Evolutionary conservation across 2,329 filamentous ascomycete species (phyloP).

Genomic region (Neofusicoccum kwambonambiense): DNA sequence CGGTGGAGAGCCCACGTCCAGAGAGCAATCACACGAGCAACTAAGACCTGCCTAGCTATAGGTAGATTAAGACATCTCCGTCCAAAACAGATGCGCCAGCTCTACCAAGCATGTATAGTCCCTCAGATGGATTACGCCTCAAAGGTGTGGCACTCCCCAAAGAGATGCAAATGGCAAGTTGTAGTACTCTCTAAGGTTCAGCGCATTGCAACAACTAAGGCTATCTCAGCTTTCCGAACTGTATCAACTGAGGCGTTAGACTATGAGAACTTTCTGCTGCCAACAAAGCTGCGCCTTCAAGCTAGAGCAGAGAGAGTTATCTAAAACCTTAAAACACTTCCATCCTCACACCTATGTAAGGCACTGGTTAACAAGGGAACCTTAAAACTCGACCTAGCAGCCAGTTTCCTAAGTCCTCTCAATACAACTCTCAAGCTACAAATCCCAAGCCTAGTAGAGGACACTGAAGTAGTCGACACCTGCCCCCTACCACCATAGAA

Average conservation of each 20-base stretch:
- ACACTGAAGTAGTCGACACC: neutral
- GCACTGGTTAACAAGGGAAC: neutral
- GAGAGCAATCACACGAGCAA: conserved; percentile 22
- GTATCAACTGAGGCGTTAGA: neutral
- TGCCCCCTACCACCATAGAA: neutral
- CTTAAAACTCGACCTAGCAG: neutral
- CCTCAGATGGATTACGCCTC: conserved; percentile 28
- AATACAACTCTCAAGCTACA: neutral
- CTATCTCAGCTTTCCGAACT: neutral
- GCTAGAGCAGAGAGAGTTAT: neutral
- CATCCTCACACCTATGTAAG: neutral
- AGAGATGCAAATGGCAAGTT: conserved; percentile 19
- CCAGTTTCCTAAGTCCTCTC: neutral
- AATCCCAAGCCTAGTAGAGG: neutral
- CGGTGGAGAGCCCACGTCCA: conserved; percentile 25
- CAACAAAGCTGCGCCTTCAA: neutral
- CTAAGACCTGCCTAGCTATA: conserved; percentile 21
- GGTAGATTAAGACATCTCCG: conserved; percentile 24
- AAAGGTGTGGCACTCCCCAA: conserved; percentile 26
- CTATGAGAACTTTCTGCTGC: neutral
- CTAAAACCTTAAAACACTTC: neutral
- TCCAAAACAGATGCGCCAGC: conserved; percentile 25
- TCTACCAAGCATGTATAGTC: conserved; percentile 26
- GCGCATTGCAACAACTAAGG: neutral
- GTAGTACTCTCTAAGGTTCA: neutral